phyloP scores from a whole-genome alignment of 1,284 basidiomycete species.

The Sporisorium graminicola region DNA sequence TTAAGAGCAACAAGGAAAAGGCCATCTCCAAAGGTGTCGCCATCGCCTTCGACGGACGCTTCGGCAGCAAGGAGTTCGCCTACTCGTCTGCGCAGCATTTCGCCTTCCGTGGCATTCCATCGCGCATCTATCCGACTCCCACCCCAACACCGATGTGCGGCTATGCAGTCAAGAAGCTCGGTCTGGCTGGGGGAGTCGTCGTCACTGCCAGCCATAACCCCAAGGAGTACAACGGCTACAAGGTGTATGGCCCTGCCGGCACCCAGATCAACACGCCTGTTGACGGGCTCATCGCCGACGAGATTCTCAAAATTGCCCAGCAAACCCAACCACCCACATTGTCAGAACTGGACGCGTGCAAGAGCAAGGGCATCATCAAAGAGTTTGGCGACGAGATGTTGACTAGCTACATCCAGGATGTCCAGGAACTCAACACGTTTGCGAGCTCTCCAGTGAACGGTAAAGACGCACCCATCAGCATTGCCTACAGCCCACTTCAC shows the following conservation, averaged over 20 bases:
- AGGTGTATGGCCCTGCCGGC: slow-evolving; percentile 58
- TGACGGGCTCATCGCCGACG: slow-evolving; percentile 55
- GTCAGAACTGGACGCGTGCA: slow-evolving; percentile 29
- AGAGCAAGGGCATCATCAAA: slow-evolving; percentile 28
- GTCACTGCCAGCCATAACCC: slow-evolving; percentile 65
- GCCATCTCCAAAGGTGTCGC: slow-evolving; percentile 55
- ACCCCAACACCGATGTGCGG: slow-evolving; percentile 61
- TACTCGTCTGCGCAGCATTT: slow-evolving; percentile 57
- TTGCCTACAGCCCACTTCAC: slow-evolving; percentile 62
- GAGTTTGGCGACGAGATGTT: slow-evolving; percentile 50
- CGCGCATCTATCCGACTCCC: slow-evolving; percentile 43
- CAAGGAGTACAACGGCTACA: slow-evolving; percentile 64
- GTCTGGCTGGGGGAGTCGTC: slow-evolving; percentile 60
- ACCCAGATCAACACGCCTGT: slow-evolving; percentile 65
- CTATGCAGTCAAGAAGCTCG: slow-evolving; percentile 58
- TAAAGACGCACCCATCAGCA: slow-evolving; percentile 35
- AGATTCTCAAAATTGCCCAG: slow-evolving; percentile 52
- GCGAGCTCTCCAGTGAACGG: slow-evolving; percentile 10
- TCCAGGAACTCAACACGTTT: slow-evolving; percentile 34
- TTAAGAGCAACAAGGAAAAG: slow-evolving; percentile 35
- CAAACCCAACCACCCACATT: slow-evolving; percentile 26
- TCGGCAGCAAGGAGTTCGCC: slow-evolving; percentile 57
- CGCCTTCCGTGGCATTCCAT: slow-evolving; percentile 49
- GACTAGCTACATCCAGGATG: slow-evolving; percentile 48
- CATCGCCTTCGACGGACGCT: slow-evolving; percentile 62